Base-by-base conservation (phyloP, 441 rosid genomes). In the Erodium chrysanthum region DNA sequence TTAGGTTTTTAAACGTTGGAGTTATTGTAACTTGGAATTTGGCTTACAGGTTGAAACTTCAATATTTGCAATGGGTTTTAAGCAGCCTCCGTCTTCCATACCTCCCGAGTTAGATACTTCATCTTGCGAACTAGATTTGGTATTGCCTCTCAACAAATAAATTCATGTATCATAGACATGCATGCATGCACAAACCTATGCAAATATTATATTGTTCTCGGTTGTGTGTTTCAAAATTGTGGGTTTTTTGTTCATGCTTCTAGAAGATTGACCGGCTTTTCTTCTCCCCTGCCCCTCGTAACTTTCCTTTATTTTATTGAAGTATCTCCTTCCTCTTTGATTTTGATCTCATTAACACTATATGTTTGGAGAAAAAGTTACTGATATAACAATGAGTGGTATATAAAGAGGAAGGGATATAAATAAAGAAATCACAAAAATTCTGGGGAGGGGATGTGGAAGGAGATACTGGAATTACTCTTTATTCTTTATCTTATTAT, bases 11-110 rank as follows among this genome's bases (percentile, higher is more conserved):
- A 44, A 48, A 56, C 29, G 72, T 70, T 66, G 65, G 12, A 27
- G 23, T 70, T 46, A 70, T 59, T 44, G 67, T 78, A 69, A 74
- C 75, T 63, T 74, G 67, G 65, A 22, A 60, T 54, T 63, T 62
- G 25, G 69, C 44, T 7, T 82, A 74, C 83, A 91, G 96, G 96
- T 94, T 81, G 97, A 94, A 80, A 91, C 99, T 52, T 73, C 96
- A 66, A 79, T 91, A 66, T 94, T 91, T 80, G 92, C 96, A 59
- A 91, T 89, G 99, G 88, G 88, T 77, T 85, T 87, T 65, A 89
- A 82, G 83, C 79, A 80, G 81, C 88, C 84, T 61, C 81, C 85
- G 33, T 42, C 81, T 73, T 67, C 78, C 2, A 58, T 86, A 71
- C 94, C 94, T 71, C 77, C 85, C 29, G 91, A 88, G 78, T 83